Percentiles rank a stretch among this genome's conserved stretches.
These are phyloP conservation scores for Tuctoria greenei DNA, from an alignment of 176 grass and related monocot species.

Conservation along the genomic window DNA sequence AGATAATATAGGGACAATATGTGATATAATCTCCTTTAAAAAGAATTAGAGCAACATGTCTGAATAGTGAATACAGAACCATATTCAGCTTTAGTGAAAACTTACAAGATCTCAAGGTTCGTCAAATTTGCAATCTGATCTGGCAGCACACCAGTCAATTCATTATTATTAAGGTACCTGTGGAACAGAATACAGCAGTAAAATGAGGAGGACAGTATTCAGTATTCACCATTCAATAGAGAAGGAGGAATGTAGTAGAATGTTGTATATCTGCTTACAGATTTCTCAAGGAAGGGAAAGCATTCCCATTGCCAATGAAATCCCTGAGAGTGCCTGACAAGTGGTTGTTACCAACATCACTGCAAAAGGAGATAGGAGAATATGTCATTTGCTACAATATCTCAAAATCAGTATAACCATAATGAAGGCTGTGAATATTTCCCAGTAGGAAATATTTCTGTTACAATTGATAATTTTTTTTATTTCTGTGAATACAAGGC, in stretches of 20 bases:
- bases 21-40: not conserved
- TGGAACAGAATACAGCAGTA: constrained; percentile 26
- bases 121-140: constrained; percentile 92
- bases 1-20: constrained; percentile 1
- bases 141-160: constrained; percentile 78
- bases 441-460: not conserved
- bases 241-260: constrained; percentile 19
- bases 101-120: constrained; percentile 93
- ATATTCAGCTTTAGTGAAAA: constrained; percentile 14
- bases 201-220: constrained; percentile 12
- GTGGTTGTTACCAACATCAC: constrained; percentile 89
- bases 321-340: constrained; percentile 80
- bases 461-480: not conserved
- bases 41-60: constrained; percentile 4
- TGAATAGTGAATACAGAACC: not conserved
- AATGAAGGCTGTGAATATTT: constrained; percentile 13
- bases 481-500: constrained; percentile 24
- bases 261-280: constrained; percentile 55
- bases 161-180: constrained; percentile 90
- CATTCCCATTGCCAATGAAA: constrained; percentile 68
- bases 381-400: constrained; percentile 16
- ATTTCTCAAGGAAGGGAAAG: constrained; percentile 87
- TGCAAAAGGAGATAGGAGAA: constrained; percentile 25
- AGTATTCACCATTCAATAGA: constrained; percentile 12
- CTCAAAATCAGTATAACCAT: not conserved